Percentiles rank a stretch among this genome's conserved stretches.
These are phyloP conservation scores for Thelonectria discophora DNA, from an alignment of 2,329 filamentous ascomycete species.

Conservation along the genomic window DNA sequence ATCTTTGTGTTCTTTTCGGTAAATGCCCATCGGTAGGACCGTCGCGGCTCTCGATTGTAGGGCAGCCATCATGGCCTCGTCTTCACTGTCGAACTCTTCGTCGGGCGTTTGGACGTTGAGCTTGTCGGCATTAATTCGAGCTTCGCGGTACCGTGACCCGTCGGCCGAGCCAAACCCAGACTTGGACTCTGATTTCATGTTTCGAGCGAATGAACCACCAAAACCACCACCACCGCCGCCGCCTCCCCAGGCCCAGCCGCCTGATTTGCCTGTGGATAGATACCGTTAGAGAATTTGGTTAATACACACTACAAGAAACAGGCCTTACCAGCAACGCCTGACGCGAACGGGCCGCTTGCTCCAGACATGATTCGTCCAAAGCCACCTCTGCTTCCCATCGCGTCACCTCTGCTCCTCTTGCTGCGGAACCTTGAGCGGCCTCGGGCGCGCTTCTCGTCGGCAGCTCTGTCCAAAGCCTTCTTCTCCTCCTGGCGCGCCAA, in stretches of 20 bases:
- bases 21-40: constrained; percentile 65
- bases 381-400: constrained; percentile 54
- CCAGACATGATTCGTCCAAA: constrained; percentile 47
- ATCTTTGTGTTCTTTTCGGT: constrained; percentile 63
- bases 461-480: constrained; percentile 53
- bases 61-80: constrained; percentile 52
- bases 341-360: constrained; percentile 53
- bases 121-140: constrained; percentile 65
- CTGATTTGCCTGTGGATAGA: constrained; percentile 30
- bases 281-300: constrained; percentile 16
- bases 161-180: constrained; percentile 50
- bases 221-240: constrained; percentile 42
- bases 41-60: constrained; percentile 44
- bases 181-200: constrained; percentile 49
- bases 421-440: constrained; percentile 53
- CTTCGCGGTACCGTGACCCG: constrained; percentile 48
- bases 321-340: constrained; percentile 42
- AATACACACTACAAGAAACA: constrained; percentile 4
- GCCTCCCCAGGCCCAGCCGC: constrained; percentile 43
- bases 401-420: constrained; percentile 55
- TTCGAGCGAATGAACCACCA: constrained; percentile 41
- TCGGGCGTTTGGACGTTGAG: constrained; percentile 56
- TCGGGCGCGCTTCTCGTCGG: constrained; percentile 51
- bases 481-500: constrained; percentile 56
- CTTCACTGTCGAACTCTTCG: constrained; percentile 57